Base-by-base conservation (phyloP, 164 flowering plant genomes). In the Magnolia sinica region DNA sequence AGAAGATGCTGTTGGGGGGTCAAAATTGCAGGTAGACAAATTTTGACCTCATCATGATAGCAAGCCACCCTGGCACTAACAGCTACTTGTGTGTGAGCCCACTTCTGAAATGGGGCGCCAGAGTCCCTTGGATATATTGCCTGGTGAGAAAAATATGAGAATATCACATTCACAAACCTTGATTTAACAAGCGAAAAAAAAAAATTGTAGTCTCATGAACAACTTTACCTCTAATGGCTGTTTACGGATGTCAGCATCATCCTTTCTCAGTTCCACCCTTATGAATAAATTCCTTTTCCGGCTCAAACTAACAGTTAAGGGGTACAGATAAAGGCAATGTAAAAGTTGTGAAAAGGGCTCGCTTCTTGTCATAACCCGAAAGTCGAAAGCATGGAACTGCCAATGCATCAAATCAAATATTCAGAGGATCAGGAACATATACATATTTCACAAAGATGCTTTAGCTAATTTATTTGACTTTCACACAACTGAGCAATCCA, bases 261-360 rank as follows among this genome's bases (percentile, higher is more conserved):
- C 98, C 84, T 91, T 93, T 79, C 94, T 85, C 78, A 94, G 89
- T 83, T 96, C 99, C 78, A 91, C 86, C 64, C 97, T 85, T 68
- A 96, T 83, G 76, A 94, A 96, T 83, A 92, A 84, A 83, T 96
- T 96, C 85, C 95, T 91, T 85, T 96, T 96, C 79, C 98, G 88
- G 83, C 94, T 90, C 87, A 96, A 86, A 83, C 85, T 88, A 20
- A 96, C 94, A 75, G 88, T 91, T 87, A 92, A 74, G 3, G 99
- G 99, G 83, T 92, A 92, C 22, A 90, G 85, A 88, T 92, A 96
- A 29, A 96, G 95, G 77, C 89, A 91, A 79, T 96, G 99, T 81
- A 96, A 89, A 79, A 91, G 98, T 81, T 94, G 98, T 86, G 89
- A 79, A 85, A 92, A 94, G 37, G 99, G 99, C 87, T 96, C 98